Evolutionary conservation across 75 land plant genomes (phyloP), one percentile per base, ranked within the genome.

Genomic region (Adiantum capillusveneris): DNA sequence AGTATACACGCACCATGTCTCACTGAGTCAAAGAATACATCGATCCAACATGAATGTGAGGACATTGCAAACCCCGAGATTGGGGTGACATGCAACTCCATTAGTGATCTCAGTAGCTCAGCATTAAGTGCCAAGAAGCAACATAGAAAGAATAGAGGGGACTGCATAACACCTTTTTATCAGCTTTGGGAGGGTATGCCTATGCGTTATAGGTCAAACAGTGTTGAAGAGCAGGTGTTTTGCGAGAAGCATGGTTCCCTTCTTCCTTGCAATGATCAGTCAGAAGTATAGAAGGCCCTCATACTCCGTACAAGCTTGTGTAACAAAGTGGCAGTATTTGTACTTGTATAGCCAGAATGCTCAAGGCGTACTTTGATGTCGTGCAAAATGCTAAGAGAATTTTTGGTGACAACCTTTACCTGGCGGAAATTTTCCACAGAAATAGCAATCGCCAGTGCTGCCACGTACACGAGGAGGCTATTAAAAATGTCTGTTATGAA

Each of bases 81-180:
- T 88, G 75, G 73, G 97, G 97, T 6, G 97, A 92, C 37, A 25
- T 59, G 97, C 64, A 92, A 88, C 54, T 79, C 77, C 9, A 73
- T 53, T 12, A 34, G 58, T 6, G 57, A 62, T 3, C 12, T 69
- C 39, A 59, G 58, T 13, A 44, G 55, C 31, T 26, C 31, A 25
- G 66, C 41, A 11, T 36, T 51, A 56, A 70, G 64, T 58, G 66
- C 65, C 18, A 64, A 55, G 31, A 30, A 29, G 39, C 14, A 56
- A 52, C 94, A 85, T 45, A 66, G 94, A 75, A 83, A 74, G 75
- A 66, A 69, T 59, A 73, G 97, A 41, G 97, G 97, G 36, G 76
- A 67, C 43, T 92, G 97, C 56, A 88, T 92, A 48, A 56, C 59
- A 17, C 84, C 74, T 77, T 88, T 92, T 48, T 95, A 92, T 31